Conservation (phyloP, 305 asterid species). For the Fraxinus floribunda region DNA sequence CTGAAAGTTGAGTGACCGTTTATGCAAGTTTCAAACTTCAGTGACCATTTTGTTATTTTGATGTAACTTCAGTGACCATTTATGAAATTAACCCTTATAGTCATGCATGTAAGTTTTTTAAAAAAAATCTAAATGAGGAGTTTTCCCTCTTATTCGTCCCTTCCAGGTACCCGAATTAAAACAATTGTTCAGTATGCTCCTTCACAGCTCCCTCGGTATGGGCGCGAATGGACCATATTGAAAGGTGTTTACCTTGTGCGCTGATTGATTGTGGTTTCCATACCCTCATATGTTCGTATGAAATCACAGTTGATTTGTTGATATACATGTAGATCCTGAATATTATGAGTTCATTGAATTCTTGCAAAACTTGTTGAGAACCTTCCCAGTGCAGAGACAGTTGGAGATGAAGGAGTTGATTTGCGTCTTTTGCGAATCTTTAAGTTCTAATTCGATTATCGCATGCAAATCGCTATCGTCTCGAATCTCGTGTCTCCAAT, state of each 20-base stretch:
- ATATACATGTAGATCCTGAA: constrained; percentile 74
- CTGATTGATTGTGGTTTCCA: constrained; percentile 24
- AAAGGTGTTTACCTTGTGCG: constrained; percentile 45
- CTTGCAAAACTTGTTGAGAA: not conserved
- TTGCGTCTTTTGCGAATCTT: too few relatives aligned
- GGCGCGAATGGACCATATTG: constrained; percentile 76
- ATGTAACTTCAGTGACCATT: too few relatives aligned
- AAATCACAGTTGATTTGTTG: constrained; percentile 35
- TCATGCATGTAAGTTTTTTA: too few relatives aligned
- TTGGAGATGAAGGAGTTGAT: not conserved
- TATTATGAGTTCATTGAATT: constrained; percentile 1
- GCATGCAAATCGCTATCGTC: too few relatives aligned
- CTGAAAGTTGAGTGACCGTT: too few relatives aligned
- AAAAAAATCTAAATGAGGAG: too few relatives aligned
- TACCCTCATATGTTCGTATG: constrained; percentile 20
- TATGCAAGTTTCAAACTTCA: too few relatives aligned
- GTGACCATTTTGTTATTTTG: too few relatives aligned
- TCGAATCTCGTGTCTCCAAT: too few relatives aligned
- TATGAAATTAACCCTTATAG: too few relatives aligned
- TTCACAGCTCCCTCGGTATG: constrained; percentile 52
- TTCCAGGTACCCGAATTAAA: constrained; percentile 75
- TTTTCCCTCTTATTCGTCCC: not conserved
- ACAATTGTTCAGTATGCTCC: constrained; percentile 80
- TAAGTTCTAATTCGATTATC: too few relatives aligned
- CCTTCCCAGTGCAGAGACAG: not conserved